Percentiles rank a stretch among this genome's conserved stretches.
Evolutionary conservation across 129 eudicot genomes (phyloP).

Genomic region (Pulicaria dysenterica): DNA sequence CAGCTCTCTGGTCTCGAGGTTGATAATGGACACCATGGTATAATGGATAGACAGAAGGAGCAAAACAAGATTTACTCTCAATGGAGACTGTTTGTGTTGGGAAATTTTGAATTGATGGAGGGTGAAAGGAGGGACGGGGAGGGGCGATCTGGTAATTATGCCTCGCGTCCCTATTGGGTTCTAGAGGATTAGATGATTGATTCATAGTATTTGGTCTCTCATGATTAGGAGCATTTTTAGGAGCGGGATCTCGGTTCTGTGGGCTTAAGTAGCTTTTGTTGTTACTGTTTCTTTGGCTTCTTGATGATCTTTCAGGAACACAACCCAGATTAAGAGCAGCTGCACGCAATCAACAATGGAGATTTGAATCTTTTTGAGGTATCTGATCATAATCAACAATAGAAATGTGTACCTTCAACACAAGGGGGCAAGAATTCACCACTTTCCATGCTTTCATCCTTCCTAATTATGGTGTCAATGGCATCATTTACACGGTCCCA

Average conservation of each 20-base stretch:
- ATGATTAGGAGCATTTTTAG: slow-evolving; percentile 26
- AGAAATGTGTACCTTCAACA: slow-evolving; percentile 69
- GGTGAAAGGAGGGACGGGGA: slow-evolving; percentile 36
- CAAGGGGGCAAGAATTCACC: slow-evolving; percentile 90
- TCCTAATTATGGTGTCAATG: slow-evolving; percentile 72
- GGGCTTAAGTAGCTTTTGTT: slow-evolving; percentile 63
- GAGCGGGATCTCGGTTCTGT: slow-evolving; percentile 44
- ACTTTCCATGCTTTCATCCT: slow-evolving; percentile 76
- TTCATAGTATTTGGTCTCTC: slow-evolving; percentile 34
- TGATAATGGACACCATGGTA: slow-evolving; percentile 56
- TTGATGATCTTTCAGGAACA: slow-evolving; percentile 69
- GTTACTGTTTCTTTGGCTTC: slow-evolving; percentile 67
- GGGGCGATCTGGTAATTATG: slow-evolving; percentile 32
- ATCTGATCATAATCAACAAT: not conserved
- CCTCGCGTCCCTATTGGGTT: slow-evolving; percentile 27
- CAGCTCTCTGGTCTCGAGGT: slow-evolving; percentile 35
- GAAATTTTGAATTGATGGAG: slow-evolving; percentile 32
- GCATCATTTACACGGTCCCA: slow-evolving; percentile 93
- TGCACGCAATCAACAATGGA: slow-evolving; percentile 37
- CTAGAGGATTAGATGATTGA: slow-evolving; percentile 18
- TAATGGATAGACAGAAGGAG: slow-evolving; percentile 56
- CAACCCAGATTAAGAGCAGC: slow-evolving; percentile 89
- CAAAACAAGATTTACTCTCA: slow-evolving; percentile 31
- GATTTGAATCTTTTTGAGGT: not conserved
- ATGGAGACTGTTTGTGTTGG: slow-evolving; percentile 15